Conservation (phyloP, 1,284 basidiomycete genomes). For the Sporisorium iseilematis-ciliati region DNA sequence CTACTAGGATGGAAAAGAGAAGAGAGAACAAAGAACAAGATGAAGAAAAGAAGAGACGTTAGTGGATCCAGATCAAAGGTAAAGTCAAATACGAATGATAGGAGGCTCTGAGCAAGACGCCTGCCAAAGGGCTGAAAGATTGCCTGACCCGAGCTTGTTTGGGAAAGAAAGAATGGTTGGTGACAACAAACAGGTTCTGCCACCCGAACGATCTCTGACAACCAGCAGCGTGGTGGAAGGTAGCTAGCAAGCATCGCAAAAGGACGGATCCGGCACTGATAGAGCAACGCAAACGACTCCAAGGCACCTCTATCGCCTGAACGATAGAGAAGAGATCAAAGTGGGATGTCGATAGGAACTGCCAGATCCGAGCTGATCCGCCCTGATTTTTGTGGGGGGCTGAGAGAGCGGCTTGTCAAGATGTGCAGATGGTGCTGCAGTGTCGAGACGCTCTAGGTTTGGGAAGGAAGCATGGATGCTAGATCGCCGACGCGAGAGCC, state of each 20-base stretch:
- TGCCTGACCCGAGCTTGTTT: constrained; percentile 9
- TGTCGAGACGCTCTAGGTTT: constrained; percentile 2
- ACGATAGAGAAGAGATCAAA: not conserved
- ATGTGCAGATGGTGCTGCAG: constrained; percentile 9
- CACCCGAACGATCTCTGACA: constrained; percentile 1
- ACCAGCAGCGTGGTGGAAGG: constrained; percentile 1
- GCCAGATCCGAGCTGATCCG: not conserved
- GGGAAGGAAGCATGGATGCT: constrained; percentile 12
- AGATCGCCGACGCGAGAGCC: constrained; percentile 10
- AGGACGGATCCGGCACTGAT: not conserved
- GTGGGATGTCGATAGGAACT: not conserved
- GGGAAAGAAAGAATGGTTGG: not conserved
- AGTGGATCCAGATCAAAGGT: not conserved
- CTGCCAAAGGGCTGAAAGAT: not conserved
- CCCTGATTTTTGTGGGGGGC: not conserved
- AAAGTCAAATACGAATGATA: not conserved
- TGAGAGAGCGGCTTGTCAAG: constrained; percentile 3
- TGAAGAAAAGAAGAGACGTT: constrained; percentile 4
- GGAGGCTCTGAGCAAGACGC: not conserved
- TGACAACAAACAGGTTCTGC: constrained; percentile 7
- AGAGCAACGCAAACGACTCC: not conserved
- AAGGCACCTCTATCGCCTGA: not conserved
- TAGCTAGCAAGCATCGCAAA: constrained; percentile 7
- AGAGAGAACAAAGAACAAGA: not conserved
- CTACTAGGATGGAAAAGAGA: not conserved